Evolutionary conservation across 192 early-diverging fungal genomes (phyloP).

Genomic region (Linnemannia exigua): DNA sequence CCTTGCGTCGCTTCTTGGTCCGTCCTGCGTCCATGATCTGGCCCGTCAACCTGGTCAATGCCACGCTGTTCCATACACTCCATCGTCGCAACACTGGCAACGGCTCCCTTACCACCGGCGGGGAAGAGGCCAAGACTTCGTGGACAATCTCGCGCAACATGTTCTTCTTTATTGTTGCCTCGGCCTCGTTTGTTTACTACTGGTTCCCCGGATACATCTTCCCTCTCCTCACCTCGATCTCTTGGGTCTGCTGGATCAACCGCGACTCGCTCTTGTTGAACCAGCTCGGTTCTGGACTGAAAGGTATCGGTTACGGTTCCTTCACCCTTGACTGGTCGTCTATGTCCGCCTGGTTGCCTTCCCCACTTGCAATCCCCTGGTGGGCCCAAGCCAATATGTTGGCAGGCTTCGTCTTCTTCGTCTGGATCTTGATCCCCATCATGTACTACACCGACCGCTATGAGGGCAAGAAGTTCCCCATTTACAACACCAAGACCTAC

Average conservation of each 20-base stretch:
- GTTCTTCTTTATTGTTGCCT: conserved; percentile 63
- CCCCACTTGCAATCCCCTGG: conserved; percentile 82
- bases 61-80: conserved; percentile 83
- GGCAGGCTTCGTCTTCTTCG: conserved; percentile 77
- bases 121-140: conserved; percentile 23
- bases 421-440: conserved; percentile 82
- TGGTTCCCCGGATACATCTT: conserved; percentile 71
- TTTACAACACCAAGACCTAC: conserved; percentile 77
- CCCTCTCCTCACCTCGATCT: conserved; percentile 75
- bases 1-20: conserved; percentile 83
- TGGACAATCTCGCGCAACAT: conserved; percentile 64
- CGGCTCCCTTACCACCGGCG: conserved; percentile 17
- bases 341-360: conserved; percentile 65
- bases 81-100: conserved; percentile 70
- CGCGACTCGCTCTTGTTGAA: conserved; percentile 61
- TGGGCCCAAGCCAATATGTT: conserved; percentile 79
- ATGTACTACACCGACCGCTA: conserved; percentile 77
- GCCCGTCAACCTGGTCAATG: conserved; percentile 83
- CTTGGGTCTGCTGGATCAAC: conserved; percentile 67
- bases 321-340: conserved; percentile 82
- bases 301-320: conserved; percentile 78
- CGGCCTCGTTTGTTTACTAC: conserved; percentile 63
- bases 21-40: conserved; percentile 90
- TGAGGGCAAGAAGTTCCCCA: conserved; percentile 69
- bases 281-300: conserved; percentile 67